A percentile compares a stretch with the other conserved stretches of the same genome.
These are phyloP conservation scores for Epichloe sibirici DNA, from an alignment of 2,329 filamentous ascomycete species.

Conservation along the genomic window DNA sequence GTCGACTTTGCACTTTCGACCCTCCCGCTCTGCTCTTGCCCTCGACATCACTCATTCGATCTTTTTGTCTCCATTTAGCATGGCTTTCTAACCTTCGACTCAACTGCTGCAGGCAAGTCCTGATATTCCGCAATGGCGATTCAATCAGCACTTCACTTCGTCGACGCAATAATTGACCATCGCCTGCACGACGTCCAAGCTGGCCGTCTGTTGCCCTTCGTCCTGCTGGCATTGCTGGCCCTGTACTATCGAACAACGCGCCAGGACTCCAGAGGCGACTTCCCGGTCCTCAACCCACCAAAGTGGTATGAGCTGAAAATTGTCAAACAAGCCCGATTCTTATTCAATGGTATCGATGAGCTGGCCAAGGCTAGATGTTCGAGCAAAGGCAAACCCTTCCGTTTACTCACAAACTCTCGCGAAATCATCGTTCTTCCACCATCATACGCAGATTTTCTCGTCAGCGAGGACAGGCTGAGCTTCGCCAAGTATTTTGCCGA, in stretches of 20 bases:
- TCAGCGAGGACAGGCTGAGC: slow-evolving; percentile 4
- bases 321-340: slow-evolving; percentile 3
- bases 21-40: not conserved
- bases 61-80: not conserved
- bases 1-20: not conserved
- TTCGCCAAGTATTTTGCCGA: slow-evolving; percentile 8
- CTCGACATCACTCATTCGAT: not conserved
- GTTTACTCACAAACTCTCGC: slow-evolving; percentile 8
- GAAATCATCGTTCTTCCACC: slow-evolving; percentile 7
- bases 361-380: slow-evolving; percentile 3
- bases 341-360: slow-evolving; percentile 6
- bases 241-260: not conserved
- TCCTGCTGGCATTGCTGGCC: slow-evolving; percentile 35
- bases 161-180: not conserved
- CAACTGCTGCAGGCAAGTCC: not conserved
- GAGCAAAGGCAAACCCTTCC: slow-evolving; percentile 4
- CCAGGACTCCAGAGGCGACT: not conserved
- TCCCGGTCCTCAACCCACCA: slow-evolving; percentile 4
- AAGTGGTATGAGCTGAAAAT: slow-evolving; percentile 7
- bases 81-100: not conserved
- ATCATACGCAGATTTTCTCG: slow-evolving; percentile 5
- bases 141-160: not conserved
- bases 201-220: slow-evolving; percentile 29
- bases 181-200: slow-evolving; percentile 7
- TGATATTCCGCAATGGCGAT: not conserved